Conservation (phyloP, 2,329 filamentous ascomycete species). For the Graphium sp. region DNA sequence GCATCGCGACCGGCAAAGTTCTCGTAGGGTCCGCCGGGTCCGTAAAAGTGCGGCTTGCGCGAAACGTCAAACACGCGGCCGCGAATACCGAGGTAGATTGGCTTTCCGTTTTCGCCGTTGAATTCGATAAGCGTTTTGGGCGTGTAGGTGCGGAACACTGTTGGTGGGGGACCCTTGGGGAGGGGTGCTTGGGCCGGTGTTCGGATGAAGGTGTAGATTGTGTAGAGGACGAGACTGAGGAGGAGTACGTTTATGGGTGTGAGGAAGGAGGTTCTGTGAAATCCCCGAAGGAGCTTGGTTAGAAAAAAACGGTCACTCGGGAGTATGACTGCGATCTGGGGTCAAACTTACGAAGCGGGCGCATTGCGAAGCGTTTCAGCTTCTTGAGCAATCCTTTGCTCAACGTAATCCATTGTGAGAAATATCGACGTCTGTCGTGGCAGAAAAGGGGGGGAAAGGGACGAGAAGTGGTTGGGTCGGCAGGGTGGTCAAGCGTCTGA, state of each 20-base stretch:
- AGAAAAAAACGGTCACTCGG: too few species aligned
- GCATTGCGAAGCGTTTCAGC: conserved; percentile 29
- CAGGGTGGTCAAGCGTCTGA: too few species aligned
- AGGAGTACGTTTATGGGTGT: conserved; percentile 50
- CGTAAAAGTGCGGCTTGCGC: conserved; percentile 82
- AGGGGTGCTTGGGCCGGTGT: conserved; percentile 27
- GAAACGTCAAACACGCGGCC: conserved; percentile 86
- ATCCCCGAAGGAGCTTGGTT: too few species aligned
- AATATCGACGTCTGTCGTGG: background rate
- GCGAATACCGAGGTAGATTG: conserved; percentile 82
- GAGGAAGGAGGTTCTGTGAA: conserved; percentile 23
- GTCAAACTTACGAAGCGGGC: too few species aligned
- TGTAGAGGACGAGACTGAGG: conserved; percentile 36
- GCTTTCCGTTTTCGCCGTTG: conserved; percentile 57
- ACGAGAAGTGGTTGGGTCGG: too few species aligned
- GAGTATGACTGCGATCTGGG: too few species aligned
- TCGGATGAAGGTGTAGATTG: conserved; percentile 33
- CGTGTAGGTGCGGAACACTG: conserved; percentile 54
- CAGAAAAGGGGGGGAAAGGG: too few species aligned
- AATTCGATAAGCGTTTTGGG: conserved; percentile 69
- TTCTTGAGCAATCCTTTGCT: conserved; percentile 36
- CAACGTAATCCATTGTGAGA: conserved; percentile 36
- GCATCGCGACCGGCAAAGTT: conserved; percentile 95
- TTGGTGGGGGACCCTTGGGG: conserved; percentile 31
- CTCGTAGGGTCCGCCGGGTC: conserved; percentile 82